Evolutionary conservation across 805 yeast genomes (phyloP).

Genomic region (Suhomyces sp.): DNA sequence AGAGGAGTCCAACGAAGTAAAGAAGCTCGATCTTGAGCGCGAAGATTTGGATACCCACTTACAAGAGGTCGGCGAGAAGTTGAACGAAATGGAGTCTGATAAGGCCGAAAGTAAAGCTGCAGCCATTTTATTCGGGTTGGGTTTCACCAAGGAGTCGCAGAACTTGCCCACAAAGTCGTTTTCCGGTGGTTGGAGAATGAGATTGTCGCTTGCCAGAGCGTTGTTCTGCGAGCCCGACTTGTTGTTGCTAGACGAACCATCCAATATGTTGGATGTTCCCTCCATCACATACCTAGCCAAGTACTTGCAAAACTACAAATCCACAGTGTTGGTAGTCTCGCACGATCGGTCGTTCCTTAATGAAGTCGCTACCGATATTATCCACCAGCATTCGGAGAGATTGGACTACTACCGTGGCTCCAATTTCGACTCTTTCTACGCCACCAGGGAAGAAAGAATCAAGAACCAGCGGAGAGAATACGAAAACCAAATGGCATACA

Average conservation of each 20-base stretch:
- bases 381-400: conserved; percentile 96
- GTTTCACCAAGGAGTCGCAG: conserved; percentile 88
- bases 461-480: conserved; percentile 93
- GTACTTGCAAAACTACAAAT: conserved; percentile 83
- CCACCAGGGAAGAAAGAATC: conserved; percentile 91
- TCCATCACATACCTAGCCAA: conserved; percentile 91
- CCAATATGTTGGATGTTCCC: conserved; percentile 99
- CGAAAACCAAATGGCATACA: conserved; percentile 94
- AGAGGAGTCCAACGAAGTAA: conserved; percentile 71
- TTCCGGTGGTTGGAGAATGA: conserved; percentile 99
- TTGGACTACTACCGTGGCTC: conserved; percentile 93
- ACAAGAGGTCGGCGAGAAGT: conserved; percentile 74
- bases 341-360: conserved; percentile 97
- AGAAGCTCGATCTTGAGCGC: conserved; percentile 83
- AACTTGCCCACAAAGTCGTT: conserved; percentile 79
- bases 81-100: conserved; percentile 92
- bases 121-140: conserved; percentile 85
- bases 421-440: conserved; percentile 87
- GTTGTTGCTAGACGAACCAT: conserved; percentile 93
- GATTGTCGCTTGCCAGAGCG: conserved; percentile 96
- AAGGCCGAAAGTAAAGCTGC: conserved; percentile 98
- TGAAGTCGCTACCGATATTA: conserved; percentile 97
- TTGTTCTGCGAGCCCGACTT: conserved; percentile 95
- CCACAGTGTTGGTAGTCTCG: conserved; percentile 92
- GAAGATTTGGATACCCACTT: conserved; percentile 79